Evolutionary conservation across 2,329 filamentous ascomycete genomes (phyloP).

Genomic region (Trichocomaceae sp.): DNA sequence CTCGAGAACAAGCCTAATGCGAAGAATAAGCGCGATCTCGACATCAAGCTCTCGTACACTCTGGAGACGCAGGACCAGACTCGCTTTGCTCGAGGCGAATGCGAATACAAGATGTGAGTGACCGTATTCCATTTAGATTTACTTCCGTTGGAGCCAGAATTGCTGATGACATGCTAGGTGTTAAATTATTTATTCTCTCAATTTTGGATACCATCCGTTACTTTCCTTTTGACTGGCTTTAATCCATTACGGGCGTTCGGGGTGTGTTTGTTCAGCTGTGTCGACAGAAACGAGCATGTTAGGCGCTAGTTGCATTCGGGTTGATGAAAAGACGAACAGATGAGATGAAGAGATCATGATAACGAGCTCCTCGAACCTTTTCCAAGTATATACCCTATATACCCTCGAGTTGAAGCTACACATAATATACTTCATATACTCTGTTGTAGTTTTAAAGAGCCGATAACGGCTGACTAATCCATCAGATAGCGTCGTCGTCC

Average conservation of each 20-base stretch:
- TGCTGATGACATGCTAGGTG: constrained; percentile 20
- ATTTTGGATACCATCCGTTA: constrained; percentile 12
- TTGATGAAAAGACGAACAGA: constrained; percentile 12
- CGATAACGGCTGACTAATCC: neutral
- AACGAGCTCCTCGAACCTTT: constrained; percentile 39
- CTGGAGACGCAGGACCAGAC: constrained; percentile 69
- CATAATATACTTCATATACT: constrained; percentile 23
- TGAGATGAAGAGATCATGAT: constrained; percentile 34
- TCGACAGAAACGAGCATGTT: constrained; percentile 15
- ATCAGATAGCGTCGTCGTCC: neutral
- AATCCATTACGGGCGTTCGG: constrained; percentile 25
- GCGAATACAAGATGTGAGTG: constrained; percentile 66
- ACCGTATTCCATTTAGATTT: neutral
- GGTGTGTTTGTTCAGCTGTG: constrained; percentile 16
- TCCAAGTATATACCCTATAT: constrained; percentile 44
- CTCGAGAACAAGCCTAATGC: constrained; percentile 82
- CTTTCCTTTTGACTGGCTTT: constrained; percentile 17
- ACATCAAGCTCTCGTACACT: constrained; percentile 79
- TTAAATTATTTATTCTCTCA: constrained; percentile 18
- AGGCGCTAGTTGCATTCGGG: constrained; percentile 22
- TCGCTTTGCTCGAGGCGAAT: constrained; percentile 61
- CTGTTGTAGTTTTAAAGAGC: neutral
- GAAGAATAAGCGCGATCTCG: constrained; percentile 90
- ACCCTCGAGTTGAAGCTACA: constrained; percentile 46
- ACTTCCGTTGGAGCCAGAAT: no score